Evolutionary conservation across 257 asterid species (phyloP).

Genomic region (Craterostigma plantagineum): DNA sequence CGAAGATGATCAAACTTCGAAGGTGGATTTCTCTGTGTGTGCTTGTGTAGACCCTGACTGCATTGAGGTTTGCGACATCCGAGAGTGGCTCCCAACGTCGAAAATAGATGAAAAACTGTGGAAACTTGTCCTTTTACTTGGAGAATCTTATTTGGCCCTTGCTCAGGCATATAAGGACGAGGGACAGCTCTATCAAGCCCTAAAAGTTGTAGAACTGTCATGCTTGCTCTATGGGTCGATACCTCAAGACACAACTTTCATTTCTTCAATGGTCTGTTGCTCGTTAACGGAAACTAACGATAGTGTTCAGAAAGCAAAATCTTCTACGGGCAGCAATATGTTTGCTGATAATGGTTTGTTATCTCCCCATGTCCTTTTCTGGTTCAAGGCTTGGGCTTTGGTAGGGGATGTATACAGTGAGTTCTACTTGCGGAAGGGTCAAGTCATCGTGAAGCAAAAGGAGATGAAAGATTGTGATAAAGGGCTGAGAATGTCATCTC

Average conservation of each 20-base stretch:
- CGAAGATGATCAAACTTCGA: conserved; percentile 24
- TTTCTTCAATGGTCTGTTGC: conserved; percentile 62
- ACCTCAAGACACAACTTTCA: conserved; percentile 63
- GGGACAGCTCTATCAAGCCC: conserved; percentile 51
- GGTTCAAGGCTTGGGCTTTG: conserved; percentile 88
- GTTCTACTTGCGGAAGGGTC: conserved; percentile 42
- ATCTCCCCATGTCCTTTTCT: conserved; percentile 49
- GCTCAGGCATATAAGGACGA: conserved; percentile 72
- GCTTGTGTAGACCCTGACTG: conserved; percentile 85
- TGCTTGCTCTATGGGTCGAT: conserved; percentile 88
- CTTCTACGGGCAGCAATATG: conserved; percentile 16
- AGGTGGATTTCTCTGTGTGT: conserved; percentile 50
- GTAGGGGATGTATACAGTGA: conserved; percentile 73
- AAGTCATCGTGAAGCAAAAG: conserved; percentile 25
- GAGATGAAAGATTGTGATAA: conserved; percentile 26
- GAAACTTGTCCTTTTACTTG: conserved; percentile 88
- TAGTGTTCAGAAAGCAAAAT: conserved; percentile 20
- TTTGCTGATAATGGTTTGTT: conserved; percentile 18
- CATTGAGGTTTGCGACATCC: conserved; percentile 82
- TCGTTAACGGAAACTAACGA: conserved; percentile 23
- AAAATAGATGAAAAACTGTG: conserved; percentile 80
- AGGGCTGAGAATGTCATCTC: conserved; percentile 73
- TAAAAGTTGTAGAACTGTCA: conserved; percentile 68
- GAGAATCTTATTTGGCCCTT: conserved; percentile 93
- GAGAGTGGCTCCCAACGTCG: conserved; percentile 85